Percentiles rank a stretch among this genome's conserved stretches.
Evolutionary conservation across 495 filamentous ascomycete species (phyloP).

Genomic region (Cenococcum geophilum): DNA sequence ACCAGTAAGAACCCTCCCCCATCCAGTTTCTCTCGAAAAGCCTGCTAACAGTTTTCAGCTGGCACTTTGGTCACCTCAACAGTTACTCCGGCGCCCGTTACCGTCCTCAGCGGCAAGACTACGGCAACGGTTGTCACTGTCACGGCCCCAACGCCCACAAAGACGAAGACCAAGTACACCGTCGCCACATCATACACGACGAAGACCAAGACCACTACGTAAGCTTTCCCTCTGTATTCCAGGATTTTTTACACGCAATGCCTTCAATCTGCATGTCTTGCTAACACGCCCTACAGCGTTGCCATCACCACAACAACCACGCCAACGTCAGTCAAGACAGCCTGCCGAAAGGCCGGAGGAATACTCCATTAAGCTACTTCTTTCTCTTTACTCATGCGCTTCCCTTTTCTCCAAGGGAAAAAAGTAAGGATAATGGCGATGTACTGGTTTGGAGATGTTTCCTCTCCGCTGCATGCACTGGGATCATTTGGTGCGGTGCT

Average conservation of each 20-base stretch:
- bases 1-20: slow-evolving; percentile 9
- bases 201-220: slow-evolving; percentile 20
- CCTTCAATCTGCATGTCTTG: background rate
- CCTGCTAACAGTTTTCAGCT: background rate
- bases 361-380: slow-evolving; percentile 13
- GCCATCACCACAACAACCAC: slow-evolving; percentile 28
- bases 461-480: too few species aligned
- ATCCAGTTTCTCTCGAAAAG: background rate
- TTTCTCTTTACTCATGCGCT: background rate
- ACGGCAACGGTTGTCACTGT: slow-evolving; percentile 23
- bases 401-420: background rate
- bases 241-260: background rate
- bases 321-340: slow-evolving; percentile 16
- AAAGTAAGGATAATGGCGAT: too few species aligned
- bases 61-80: slow-evolving; percentile 5
- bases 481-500: too few species aligned
- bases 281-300: slow-evolving; percentile 6
- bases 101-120: slow-evolving; percentile 21
- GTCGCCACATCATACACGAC: slow-evolving; percentile 23
- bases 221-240: slow-evolving; percentile 15
- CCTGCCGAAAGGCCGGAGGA: slow-evolving; percentile 25
- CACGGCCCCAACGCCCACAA: slow-evolving; percentile 31
- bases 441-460: too few species aligned
- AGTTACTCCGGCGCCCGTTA: slow-evolving; percentile 27
- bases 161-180: slow-evolving; percentile 20